Percentiles rank a stretch among this genome's conserved stretches.
Conservation (phyloP, 2,329 filamentous ascomycete species). For the Cladosporium velox region DNA sequence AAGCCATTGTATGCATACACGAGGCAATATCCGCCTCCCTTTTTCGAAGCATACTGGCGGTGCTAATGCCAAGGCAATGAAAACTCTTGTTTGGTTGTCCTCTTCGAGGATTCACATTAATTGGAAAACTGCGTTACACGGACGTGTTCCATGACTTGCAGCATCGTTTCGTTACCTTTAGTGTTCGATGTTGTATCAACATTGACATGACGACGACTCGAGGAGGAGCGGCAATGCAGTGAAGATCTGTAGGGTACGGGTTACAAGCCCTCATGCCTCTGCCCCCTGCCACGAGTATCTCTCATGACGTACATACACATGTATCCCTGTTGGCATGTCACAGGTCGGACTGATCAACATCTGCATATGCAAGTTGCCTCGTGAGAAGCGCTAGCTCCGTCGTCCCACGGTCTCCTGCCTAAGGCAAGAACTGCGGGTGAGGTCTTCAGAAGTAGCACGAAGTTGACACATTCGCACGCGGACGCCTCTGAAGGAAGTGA, state of each 20-base stretch:
- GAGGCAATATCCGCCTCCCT: not conserved
- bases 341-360: not conserved
- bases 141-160: too few relatives aligned
- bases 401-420: not conserved
- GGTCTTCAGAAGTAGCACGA: not conserved
- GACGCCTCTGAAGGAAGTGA: not conserved
- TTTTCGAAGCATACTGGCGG: too few relatives aligned
- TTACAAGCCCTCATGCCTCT: not conserved
- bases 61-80: not conserved
- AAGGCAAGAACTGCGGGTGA: not conserved
- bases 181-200: not conserved
- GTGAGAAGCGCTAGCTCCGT: not conserved
- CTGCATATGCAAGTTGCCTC: not conserved
- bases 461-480: not conserved
- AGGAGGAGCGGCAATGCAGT: not conserved
- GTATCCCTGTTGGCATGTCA: not conserved
- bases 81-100: too few relatives aligned
- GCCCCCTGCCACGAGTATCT: not conserved
- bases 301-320: not conserved
- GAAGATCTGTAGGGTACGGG: not conserved
- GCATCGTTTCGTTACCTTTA: not conserved
- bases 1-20: too few relatives aligned
- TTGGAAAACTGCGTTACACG: too few relatives aligned
- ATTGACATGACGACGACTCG: not conserved
- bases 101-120: too few relatives aligned